Evolutionary conservation across 2,329 filamentous ascomycete genomes (phyloP), one percentile per base, ranked within the genome.

Genomic region (Colletotrichum sp.): DNA sequence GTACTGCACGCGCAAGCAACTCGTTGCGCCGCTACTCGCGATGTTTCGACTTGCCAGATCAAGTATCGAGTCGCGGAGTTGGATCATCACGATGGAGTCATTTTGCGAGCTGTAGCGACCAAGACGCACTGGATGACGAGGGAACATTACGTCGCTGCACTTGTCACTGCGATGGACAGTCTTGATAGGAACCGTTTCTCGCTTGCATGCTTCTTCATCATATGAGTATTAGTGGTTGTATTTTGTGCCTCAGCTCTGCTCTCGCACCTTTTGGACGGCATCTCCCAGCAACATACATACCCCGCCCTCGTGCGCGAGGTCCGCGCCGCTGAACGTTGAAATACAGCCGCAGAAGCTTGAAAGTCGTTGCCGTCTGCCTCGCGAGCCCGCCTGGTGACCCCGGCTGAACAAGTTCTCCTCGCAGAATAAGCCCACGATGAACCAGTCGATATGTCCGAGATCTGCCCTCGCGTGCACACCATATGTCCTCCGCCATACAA

Each of bases 1-100:
- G 66, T 63, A 62, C 62, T 75, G 75, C 72, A 75, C 72, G 72
- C 75, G 75, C 75, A 76, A 76, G 71, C 75, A 28, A 73, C 44
- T 74, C 70, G 34, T 72, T 36, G 32, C 60, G 26, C 72, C 59
- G 34, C 49, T 49, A 73, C 24, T 28, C 60, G 18, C 30, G 59
- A 39, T 26, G 10, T 28, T 28, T 49, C 12, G 28, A 9, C n/a
- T 74, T 57, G 26, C 34, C 44, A 28, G 30, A 63, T 60, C 2
- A n/a, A 63, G 18, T 21, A 26, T 24, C 6, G 24, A 36, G 13
- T 44, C 7, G 62, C 34, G 21, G n/a, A 32, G 34, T 39, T 44
- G 62, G 34, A 36, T 64, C 8, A 26, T 44, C 32, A 26, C 21
- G 12, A 28, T 16, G 62, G 62, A 64, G n/a, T 39, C 62, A 64